Percentiles rank a stretch among this genome's conserved stretches.
Evolutionary conservation across 495 filamentous ascomycete species (phyloP).

Genomic region (Aspergillus sclerotiicarbonarius): DNA sequence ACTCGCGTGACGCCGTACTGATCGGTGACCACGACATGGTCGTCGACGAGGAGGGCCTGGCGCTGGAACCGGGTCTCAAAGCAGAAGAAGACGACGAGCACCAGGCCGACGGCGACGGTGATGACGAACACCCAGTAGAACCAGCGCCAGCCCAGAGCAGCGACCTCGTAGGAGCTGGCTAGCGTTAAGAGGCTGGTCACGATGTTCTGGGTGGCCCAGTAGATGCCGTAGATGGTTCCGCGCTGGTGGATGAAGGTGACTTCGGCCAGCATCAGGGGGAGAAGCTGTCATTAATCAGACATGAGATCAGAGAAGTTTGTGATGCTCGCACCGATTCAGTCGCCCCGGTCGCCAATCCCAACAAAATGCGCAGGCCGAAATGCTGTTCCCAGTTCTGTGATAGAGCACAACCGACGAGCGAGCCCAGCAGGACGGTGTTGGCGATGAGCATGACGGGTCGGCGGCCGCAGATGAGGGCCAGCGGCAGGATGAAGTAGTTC

Average conservation of each 20-base stretch:
- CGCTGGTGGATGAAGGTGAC: conserved; percentile 36
- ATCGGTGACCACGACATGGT: conserved; percentile 33
- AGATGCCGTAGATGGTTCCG: conserved; percentile 27
- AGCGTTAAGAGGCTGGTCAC: conserved; percentile 30
- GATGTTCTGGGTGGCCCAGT: conserved; percentile 36
- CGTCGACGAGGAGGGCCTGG: conserved; percentile 22
- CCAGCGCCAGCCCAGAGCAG: conserved; percentile 36
- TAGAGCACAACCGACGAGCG: conserved; percentile 29
- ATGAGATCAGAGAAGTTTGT: background rate
- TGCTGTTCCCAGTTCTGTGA: conserved; percentile 31
- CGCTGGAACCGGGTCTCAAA: conserved; percentile 35
- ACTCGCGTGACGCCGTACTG: conserved; percentile 36
- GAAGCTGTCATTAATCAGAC: conserved; percentile 19
- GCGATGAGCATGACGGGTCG: conserved; percentile 24
- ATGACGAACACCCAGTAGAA: conserved; percentile 39
- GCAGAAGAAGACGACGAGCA: conserved; percentile 28
- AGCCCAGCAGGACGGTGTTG: conserved; percentile 23
- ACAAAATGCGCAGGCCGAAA: conserved; percentile 29
- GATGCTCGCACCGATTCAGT: conserved; percentile 30
- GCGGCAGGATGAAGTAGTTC: conserved; percentile 33
- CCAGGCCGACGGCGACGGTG: conserved; percentile 28
- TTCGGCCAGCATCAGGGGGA: conserved; percentile 35
- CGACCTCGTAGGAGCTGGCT: conserved; percentile 32
- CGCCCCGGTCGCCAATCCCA: conserved; percentile 34
- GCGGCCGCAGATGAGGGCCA: conserved; percentile 30